Evolutionary conservation across 208 protist species (phyloP).

Genomic region (Wallacemonas rigidus): DNA sequence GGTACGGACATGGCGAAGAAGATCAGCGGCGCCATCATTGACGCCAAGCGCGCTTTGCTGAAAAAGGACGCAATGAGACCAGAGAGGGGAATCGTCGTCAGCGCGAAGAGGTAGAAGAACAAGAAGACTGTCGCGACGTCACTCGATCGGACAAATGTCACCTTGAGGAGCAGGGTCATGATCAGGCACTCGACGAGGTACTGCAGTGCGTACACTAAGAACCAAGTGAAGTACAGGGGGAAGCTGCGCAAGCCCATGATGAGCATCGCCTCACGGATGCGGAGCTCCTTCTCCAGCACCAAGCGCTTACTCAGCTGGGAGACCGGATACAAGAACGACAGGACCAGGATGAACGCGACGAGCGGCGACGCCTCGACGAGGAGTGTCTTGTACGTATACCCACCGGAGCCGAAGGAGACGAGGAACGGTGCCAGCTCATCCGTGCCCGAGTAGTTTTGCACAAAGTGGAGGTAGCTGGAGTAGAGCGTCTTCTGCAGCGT

Average conservation of each 20-base stretch:
- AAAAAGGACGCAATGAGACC: slow-evolving; percentile 48
- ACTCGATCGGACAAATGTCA: slow-evolving; percentile 30
- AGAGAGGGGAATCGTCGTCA: slow-evolving; percentile 39
- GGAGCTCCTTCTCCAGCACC: slow-evolving; percentile 64
- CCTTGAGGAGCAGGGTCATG: slow-evolving; percentile 36
- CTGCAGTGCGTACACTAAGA: slow-evolving; percentile 39
- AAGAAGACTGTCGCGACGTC: slow-evolving; percentile 36
- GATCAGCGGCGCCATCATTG: slow-evolving; percentile 53
- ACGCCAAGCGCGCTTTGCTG: slow-evolving; percentile 39
- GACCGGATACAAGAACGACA: slow-evolving; percentile 58
- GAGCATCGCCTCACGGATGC: slow-evolving; percentile 57
- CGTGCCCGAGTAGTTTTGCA: slow-evolving; percentile 20
- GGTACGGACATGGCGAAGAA: slow-evolving; percentile 36
- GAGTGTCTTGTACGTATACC: slow-evolving; percentile 46
- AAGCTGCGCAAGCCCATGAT: slow-evolving; percentile 57
- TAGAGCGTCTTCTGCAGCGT: slow-evolving; percentile 42
- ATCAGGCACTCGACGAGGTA: slow-evolving; percentile 33
- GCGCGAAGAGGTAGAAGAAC: slow-evolving; percentile 38
- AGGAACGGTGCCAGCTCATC: slow-evolving; percentile 29
- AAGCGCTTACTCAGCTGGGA: slow-evolving; percentile 49
- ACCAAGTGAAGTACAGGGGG: slow-evolving; percentile 48
- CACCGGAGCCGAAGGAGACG: slow-evolving; percentile 29
- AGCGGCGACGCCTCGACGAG: slow-evolving; percentile 39
- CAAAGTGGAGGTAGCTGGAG: slow-evolving; percentile 31
- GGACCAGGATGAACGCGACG: slow-evolving; percentile 43